phyloP scores from a whole-genome alignment of 352 stramenopile species.

The Phytophthora cryptogea region DNA sequence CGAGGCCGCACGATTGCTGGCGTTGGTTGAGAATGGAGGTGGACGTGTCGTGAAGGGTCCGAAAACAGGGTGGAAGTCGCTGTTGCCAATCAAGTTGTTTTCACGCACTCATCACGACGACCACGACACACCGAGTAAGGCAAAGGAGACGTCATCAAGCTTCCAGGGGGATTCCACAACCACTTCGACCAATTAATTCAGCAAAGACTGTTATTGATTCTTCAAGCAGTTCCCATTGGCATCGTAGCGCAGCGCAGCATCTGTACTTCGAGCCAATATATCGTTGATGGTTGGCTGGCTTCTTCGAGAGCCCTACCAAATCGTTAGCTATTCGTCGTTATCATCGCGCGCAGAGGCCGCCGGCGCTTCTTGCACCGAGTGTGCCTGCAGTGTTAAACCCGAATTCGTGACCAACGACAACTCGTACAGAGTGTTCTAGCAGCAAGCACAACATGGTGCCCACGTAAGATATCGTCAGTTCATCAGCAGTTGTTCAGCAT shows the following conservation, averaged over 20 bases:
- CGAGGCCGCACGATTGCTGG: constrained; percentile 65
- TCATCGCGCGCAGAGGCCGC: constrained; percentile 16
- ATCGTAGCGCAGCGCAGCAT: neutral
- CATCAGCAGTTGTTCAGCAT: neutral
- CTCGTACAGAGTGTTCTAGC: constrained; percentile 94
- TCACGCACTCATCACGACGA: constrained; percentile 2
- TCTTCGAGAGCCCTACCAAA: neutral
- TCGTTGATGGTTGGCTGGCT: neutral
- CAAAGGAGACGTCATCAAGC: constrained; percentile 22
- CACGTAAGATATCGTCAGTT: constrained; percentile 1
- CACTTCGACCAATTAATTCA: constrained; percentile 13
- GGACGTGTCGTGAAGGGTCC: constrained; percentile 17
- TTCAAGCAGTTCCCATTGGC: neutral
- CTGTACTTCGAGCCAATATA: neutral
- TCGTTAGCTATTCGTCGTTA: constrained; percentile 23
- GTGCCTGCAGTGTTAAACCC: constrained; percentile 52
- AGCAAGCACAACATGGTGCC: neutral
- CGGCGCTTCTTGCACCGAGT: constrained; percentile 45
- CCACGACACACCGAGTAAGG: constrained; percentile 6
- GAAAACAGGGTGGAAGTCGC: constrained; percentile 17
- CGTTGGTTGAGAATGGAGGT: constrained; percentile 34
- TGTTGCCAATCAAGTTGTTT: constrained; percentile 26
- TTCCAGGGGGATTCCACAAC: constrained; percentile 9
- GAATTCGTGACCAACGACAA: constrained; percentile 83
- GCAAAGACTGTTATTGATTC: neutral